Evolutionary conservation across 2,329 filamentous ascomycete species (phyloP).

Genomic region (Sporothrix pallida): DNA sequence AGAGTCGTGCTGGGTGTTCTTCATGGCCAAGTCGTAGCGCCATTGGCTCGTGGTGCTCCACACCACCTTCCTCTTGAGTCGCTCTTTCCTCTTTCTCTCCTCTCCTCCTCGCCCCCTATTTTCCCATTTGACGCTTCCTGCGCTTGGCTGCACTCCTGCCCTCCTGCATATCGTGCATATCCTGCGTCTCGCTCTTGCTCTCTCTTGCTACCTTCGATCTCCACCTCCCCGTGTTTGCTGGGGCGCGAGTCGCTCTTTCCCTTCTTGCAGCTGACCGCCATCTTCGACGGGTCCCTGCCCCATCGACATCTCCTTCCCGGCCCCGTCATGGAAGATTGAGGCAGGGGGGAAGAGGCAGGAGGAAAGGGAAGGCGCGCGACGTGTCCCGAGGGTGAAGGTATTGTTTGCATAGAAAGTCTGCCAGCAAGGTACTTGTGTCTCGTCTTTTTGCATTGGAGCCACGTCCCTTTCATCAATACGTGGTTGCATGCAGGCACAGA

Average conservation of each 20-base stretch:
- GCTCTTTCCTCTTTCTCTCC: background rate
- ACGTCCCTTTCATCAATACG: background rate
- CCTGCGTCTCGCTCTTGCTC: slow-evolving; percentile 13
- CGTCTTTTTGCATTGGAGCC: background rate
- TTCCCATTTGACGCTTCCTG: slow-evolving; percentile 18
- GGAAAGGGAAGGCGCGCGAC: slow-evolving; percentile 23
- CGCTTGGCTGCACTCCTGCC: slow-evolving; percentile 34
- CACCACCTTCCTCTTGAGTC: slow-evolving; percentile 22
- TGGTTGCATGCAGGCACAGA: background rate
- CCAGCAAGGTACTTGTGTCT: background rate
- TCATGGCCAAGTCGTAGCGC: slow-evolving; percentile 25
- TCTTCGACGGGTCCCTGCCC: slow-evolving; percentile 23
- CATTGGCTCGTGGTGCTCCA: slow-evolving; percentile 33
- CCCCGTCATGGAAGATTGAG: slow-evolving; percentile 7
- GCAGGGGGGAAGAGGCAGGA: background rate
- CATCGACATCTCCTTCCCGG: slow-evolving; percentile 14
- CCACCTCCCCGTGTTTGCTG: background rate
- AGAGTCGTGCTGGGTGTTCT: slow-evolving; percentile 3
- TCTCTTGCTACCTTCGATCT: background rate
- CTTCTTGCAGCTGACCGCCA: slow-evolving; percentile 18
- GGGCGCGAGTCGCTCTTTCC: background rate
- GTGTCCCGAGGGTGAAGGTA: slow-evolving; percentile 25
- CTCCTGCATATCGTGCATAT: slow-evolving; percentile 33
- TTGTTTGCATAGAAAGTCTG: background rate
- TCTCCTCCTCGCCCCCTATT: slow-evolving; percentile 7